Evolutionary conservation across 2,329 filamentous ascomycete species (phyloP).

Genomic region (Aureobasidium melanogenum): DNA sequence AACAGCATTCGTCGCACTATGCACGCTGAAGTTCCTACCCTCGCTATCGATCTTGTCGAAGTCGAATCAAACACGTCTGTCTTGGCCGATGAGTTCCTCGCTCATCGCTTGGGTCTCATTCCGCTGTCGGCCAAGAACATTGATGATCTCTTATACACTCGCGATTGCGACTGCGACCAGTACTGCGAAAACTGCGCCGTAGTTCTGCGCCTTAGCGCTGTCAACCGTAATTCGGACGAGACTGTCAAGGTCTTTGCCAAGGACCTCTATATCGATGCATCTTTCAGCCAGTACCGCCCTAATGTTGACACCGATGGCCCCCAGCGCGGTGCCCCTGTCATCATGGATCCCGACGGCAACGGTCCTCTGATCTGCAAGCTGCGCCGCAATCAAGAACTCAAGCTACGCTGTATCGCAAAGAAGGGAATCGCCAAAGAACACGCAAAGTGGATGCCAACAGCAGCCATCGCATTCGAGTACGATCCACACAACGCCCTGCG

Average conservation of each 20-base stretch:
- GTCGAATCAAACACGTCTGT: constrained; percentile 92
- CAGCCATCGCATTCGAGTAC: constrained; percentile 94
- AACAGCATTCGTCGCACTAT: constrained; percentile 88
- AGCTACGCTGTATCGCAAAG: constrained; percentile 87
- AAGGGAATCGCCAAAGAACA: constrained; percentile 99
- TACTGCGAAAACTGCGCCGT: constrained; percentile 91
- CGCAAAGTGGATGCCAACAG: constrained; percentile 91
- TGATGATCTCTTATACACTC: constrained; percentile 72
- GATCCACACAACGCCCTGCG: constrained; percentile 93
- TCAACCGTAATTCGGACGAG: constrained; percentile 62
- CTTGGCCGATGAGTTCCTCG: constrained; percentile 90
- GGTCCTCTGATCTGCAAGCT: constrained; percentile 87
- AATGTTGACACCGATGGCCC: background rate
- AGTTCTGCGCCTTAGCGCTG: constrained; percentile 69
- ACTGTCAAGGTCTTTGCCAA: constrained; percentile 92
- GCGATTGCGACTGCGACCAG: constrained; percentile 94
- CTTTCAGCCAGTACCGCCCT: background rate
- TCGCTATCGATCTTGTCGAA: constrained; percentile 91
- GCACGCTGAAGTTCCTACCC: constrained; percentile 85
- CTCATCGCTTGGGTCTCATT: constrained; percentile 82
- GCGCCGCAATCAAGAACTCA: constrained; percentile 78
- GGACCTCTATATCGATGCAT: constrained; percentile 59
- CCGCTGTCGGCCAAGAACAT: constrained; percentile 79
- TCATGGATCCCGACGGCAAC: constrained; percentile 70
- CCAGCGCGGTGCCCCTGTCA: constrained; percentile 61